phyloP scores from a whole-genome alignment of 306 rosid species.

The Macrotyloma uniflorum region DNA sequence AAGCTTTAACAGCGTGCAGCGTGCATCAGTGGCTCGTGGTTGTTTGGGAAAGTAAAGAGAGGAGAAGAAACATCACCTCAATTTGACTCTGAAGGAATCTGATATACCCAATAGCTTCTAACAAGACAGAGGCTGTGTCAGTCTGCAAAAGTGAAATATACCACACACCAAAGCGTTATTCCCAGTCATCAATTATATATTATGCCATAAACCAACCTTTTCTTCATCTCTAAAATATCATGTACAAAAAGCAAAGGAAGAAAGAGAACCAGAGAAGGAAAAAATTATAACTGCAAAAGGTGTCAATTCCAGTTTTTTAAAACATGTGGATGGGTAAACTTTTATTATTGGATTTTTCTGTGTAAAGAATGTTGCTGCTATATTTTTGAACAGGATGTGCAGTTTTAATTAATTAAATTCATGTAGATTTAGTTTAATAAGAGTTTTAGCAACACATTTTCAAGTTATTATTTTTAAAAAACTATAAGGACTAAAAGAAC shows the following conservation, averaged over 20 bases:
- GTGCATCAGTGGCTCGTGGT: conserved; percentile 46
- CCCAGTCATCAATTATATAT: conserved; percentile 35
- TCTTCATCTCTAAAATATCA: not conserved
- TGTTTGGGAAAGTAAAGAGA: conserved; percentile 44
- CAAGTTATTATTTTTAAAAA: no score
- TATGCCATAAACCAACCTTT: conserved; percentile 41
- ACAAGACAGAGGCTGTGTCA: conserved; percentile 99
- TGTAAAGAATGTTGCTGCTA: not conserved
- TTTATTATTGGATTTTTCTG: conserved; percentile 24
- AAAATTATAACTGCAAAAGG: not conserved
- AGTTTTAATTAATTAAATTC: not conserved
- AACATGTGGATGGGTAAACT: not conserved
- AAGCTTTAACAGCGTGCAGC: conserved; percentile 53
- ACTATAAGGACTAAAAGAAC: no score
- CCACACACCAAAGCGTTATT: conserved; percentile 53
- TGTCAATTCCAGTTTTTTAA: not conserved
- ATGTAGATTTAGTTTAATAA: not conserved
- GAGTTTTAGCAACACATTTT: no score
- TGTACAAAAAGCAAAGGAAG: not conserved
- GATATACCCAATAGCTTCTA: conserved; percentile 98
- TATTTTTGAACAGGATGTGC: not conserved
- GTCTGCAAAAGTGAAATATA: conserved; percentile 78
- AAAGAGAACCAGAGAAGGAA: not conserved
- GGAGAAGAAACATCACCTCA: conserved; percentile 71
- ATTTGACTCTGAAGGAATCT: conserved; percentile 99